Evolutionary conservation across 441 rosid species (phyloP), one percentile per base, ranked within the genome.

Genomic region (Theobroma grandiflorum): DNA sequence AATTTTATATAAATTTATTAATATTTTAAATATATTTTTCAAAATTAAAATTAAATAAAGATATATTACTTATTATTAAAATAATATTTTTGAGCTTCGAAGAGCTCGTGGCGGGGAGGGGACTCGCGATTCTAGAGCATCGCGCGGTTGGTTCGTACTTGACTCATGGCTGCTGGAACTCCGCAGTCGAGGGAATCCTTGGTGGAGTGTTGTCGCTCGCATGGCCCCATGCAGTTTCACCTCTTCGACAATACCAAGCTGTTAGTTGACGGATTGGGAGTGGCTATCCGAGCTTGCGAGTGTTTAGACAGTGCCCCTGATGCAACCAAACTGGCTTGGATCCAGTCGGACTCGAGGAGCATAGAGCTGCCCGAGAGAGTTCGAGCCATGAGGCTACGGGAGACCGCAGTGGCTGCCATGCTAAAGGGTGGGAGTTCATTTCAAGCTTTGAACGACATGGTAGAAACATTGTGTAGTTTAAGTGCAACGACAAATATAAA

Each of bases 91-190:
- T 26, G 43, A 40, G 43, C n/a, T n/a, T n/a, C n/a, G n/a, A n/a
- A n/a, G n/a, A n/a, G n/a, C n/a, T n/a, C n/a, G n/a, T n/a, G n/a
- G n/a, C n/a, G n/a, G n/a, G n/a, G n/a, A n/a, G 43, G 43, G 43
- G 2, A 40, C 0, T 8, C 4, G 33, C 62, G 1, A 52, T 72
- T 35, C 33, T 72, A 3, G 33, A 52, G 18, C 75, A 72, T 18
- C 45, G 9, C 15, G 47, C 62, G 2, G 47, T 72, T 2, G 75
- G 45, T 35, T 72, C 62, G 33, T 72, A 52, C 18, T 72, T 72
- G 47, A 72, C 62, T 72, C 75, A 72, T 35, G 52, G 62, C 6
- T 31, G 75, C 6, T 52, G 75, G 75, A 72, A 52, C n/a, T 35
- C 75, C 3, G 74, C 61, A 50, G 40, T 71, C 3, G 75, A 71